Base-by-base conservation (phyloP, 2,329 filamentous ascomycete species). In the Elsinoe ampelina region DNA sequence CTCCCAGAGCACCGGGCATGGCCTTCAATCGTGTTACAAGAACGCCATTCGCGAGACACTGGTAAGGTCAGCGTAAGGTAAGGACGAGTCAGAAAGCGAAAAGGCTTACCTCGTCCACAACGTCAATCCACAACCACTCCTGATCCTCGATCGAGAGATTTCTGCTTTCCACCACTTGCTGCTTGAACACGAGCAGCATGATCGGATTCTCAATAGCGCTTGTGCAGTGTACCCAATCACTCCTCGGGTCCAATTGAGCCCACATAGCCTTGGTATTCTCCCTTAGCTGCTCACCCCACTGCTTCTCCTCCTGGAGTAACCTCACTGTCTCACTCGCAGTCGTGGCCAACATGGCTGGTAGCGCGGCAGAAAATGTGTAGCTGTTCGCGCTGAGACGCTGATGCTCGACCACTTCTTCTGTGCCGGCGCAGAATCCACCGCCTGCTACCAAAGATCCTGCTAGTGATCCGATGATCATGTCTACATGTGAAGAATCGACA, bases 391-490 rank as follows among this genome's bases (percentile, higher is more conserved):
- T 89, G 66, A 98, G 91, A 63, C 93, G 90, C 73, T 98, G 93
- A 68, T 98, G 93, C 70, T 95, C 89, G 15, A 97, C 88, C 15
- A 97, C 91, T 68, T 96, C 93, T 62, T 85, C 85, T 38, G 86
- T 85, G 15, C 91, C 92, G 13, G 92, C 91, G 69, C 93, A 98
- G 77, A 98, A 98, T 13, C 93, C 93, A 63, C 95, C 93, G 57
- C 91, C 92, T 8, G 89, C 90, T 67, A 92, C 93, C 36, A 98
- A 79, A 13, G 91, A 87, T 1, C 93, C 92, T 11, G 92, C 85
- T 45, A 98, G 82, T 35, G 89, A 95, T 42, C 95, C 93, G 54
- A 97, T 82, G 63, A 98, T 92, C 90, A 98, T 96, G 74, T 98
- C 93, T 51, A 98, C 85, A 68, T 95, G 87, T 8, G 86, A 83